Base-by-base conservation (phyloP, 495 filamentous ascomycete genomes). In the Pyronema omphalodes region DNA sequence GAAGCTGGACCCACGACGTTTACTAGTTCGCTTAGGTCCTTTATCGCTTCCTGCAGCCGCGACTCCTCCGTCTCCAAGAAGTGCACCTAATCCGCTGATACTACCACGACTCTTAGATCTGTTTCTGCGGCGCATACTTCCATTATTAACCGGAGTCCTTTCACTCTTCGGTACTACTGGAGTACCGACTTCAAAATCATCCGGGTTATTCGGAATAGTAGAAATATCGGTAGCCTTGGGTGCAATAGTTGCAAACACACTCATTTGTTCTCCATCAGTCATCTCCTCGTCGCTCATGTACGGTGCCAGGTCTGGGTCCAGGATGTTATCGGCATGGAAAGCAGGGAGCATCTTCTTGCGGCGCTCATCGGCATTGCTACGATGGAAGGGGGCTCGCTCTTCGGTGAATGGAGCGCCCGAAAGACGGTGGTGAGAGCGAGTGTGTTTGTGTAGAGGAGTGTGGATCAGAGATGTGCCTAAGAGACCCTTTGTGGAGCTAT, bases 301-400 rank as follows among this genome's bases (percentile, higher is more conserved):
- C 29, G 87, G 85, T 1, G 88, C 88, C 12, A 96, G 71, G 61
- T 96, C 93, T 3, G 93, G 89, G 61, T 99, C 93, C 63, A 96
- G 96, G 58, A 99, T 94, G 60, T 86, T 95, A 64, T 99, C 93
- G 59, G 86, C 86, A 62, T 96, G 93, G 60, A 98, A 96, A 29
- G 89, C 86, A 36, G 88, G 82, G 7, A 94, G 73, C 11, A 78
- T 76, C n/a, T 76, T 71, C 52, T 79, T 79, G 14, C 70, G 67
- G 29, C 77, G 70, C 47, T 94, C 84, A 51, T 80, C 79, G 15
- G 59, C 67, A 46, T 76, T 71, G 37, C 80, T 78, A 46, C 82
- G 81, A 57, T 94, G 88, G 61, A 96, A 99, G 1, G 93, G 93
- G 3, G 86, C 93, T 56, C 84, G 76, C 49, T 94, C 85, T 36